Evolutionary conservation across 139 green algal genomes (phyloP), one percentile per base, ranked within the genome.

Genomic region (Auxenochlorella protothecoides): DNA sequence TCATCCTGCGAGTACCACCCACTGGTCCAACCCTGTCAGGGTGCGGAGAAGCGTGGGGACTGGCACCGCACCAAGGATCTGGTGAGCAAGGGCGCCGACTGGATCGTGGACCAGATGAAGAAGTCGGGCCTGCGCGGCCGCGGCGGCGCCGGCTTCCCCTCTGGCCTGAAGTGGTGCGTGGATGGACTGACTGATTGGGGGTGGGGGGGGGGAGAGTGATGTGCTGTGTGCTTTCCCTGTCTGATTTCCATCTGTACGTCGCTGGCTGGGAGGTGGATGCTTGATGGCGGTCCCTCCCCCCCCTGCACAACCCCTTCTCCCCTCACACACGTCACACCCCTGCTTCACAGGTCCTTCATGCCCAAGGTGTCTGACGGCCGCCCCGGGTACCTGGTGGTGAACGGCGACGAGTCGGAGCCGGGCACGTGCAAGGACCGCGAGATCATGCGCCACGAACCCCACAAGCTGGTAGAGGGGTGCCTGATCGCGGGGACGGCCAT

Each of bases 31-130:
- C n/a, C n/a, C 8, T 4, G 51, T 44, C 77, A 87, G 83, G 89
- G 89, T 44, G 89, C 89, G 4, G 78, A 88, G 76, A 83, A 85
- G 68, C 85, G 89, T 7, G 89, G 89, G 14, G 89, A 95, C 79
- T 95, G 89, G 89, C 77, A 95, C 76, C 74, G 87, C 55, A 99
- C 94, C 53, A 97, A 97, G 83, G 88, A 96, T 54, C 74, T 96
- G 4, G 69, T 97, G 3, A 0, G 65, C 16, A 74, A 72, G 80
- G 94, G 94, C 54, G 68, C 81, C n/a, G 93, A 99, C 79, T 99
- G 94, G 94, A 97, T 99, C 72, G 83, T 99, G 5, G 88, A 92
- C 65, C 86, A 99, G 82, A 96, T 99, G 76, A 98, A 98, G 87
- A 91, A 93, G 80, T 93, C 83, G 15, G 93, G 93, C 3, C 85